Base-by-base conservation (phyloP, 495 filamentous ascomycete genomes). In the Penicillium ucsense region DNA sequence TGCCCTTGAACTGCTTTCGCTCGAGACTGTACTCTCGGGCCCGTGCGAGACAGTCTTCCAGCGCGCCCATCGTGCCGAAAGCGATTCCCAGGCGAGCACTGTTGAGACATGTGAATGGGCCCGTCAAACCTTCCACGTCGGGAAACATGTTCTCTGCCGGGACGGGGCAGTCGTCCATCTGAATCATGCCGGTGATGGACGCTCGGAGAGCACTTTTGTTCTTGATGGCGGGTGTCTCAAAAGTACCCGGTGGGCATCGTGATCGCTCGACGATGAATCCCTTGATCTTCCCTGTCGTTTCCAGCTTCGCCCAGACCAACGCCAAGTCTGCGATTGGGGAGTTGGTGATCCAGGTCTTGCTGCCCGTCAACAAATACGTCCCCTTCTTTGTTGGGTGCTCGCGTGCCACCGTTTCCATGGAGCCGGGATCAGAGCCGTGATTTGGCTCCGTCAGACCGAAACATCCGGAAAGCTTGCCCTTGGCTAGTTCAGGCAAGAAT, bases 301-400 rank as follows among this genome's bases (percentile, higher is more conserved):
- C 78, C 36, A 94, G 71, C 69, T 95, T 96, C 4, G 91, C 92
- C 92, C 92, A 98, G 6, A 98, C 86, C 43, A 98, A 67, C 45
- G 96, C 67, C 8, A 98, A 70, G 57, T 98, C 91, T 4, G 89
- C 79, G 52, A 97, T 95, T 30, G 92, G 92, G 8, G 86, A 91
- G 72, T 97, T 98, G 38, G 92, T 97, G 57, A 98, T 98, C 92
- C 92, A 98, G 0, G 94, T 97, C 75, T 98, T 98, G 37, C 87
- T 73, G 3, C 92, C 92, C 37, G 79, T 85, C 32, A 98, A 68
- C 33, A 83, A 75, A 45, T 85, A 86, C 56, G 86, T 85, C 4
- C 89, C 90, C 59, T 87, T 83, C 74, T 94, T 94, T 3, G 78
- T 81, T 3, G 92, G 88, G 64, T 97, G 91, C 41, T 83, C 82